Base-by-base conservation (phyloP, 805 yeast species). In the Candida nonsorbophila region DNA sequence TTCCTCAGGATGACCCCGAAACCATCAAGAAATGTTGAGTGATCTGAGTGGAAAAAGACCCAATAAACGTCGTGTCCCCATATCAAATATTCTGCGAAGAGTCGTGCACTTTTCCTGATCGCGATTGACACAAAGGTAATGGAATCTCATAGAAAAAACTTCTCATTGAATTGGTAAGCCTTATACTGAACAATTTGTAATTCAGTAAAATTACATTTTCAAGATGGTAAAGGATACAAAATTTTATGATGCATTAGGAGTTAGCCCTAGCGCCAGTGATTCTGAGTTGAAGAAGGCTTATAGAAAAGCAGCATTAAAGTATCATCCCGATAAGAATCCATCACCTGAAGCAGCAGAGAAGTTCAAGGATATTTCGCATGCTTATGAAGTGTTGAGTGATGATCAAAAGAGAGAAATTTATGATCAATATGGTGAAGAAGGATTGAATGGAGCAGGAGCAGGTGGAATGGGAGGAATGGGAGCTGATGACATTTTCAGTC, bases 331-430 rank as follows among this genome's bases (percentile, higher is more conserved):
- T 62, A 83, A 83, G 65, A 78, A 78, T 49, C 78, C 86, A 33
- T 69, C 80, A 11, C 87, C 83, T 30, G 97, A 88, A 58, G 96
- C 95, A 10, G 92, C 94, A 30, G 97, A 90, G 53, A 87, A 84
- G 63, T 90, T 90, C 62, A 90, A 90, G 61, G 95, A 86, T 55
- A 72, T 86, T 49, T 79, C 90, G 4, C 75, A 76, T 37, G 96
- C 97, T 5, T 72, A 90, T 55, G 97, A 90, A 60, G 68, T 86
- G n/a, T 69, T 90, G 40, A 73, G 85, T 8, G 97, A 88, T 52
- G 67, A 80, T 11, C 83, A 88, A 53, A 92, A 88, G 69, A 84
- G 97, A 67, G 84, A 80, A 20, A 46, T 81, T 3, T 90, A 90
- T 54, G 97, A 92, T 62, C 77, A 74, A 41, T 86, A 75, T 52